Evolutionary conservation across 2,329 filamentous ascomycete genomes (phyloP), one percentile per base, ranked within the genome.

Genomic region (Stromatinia cepivora): DNA sequence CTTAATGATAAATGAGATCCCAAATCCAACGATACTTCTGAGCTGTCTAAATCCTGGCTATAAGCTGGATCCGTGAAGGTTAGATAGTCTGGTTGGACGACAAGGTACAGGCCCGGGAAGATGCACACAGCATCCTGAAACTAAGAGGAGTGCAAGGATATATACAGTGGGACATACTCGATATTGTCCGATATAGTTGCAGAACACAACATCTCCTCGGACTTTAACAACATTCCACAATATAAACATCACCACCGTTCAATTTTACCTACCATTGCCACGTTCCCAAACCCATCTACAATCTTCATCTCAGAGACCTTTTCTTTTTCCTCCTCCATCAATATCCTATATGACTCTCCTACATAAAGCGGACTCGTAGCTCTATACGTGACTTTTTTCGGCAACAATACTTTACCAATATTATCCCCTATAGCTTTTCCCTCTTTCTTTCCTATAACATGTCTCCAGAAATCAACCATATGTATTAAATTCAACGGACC

Each of bases 401-500:
- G 83, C 3, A 82, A 71, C 2, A 57, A 13, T 0, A 34, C 7
- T 2, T 15, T n/a, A 28, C 15, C 31, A 25, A 39, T 31, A 17
- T 36, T 9, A 25, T 25, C 36, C 36, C 13, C 11, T 17, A 15
- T 48, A 48, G 13, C 22, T n/a, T 36, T 36, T 11, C 8, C 31
- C n/a, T 58, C 34, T 9, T 3, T 77, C 64, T 39, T 77, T 75
- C 6, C 63, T 28, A 71, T 64, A n/a, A 72, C 31, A 72, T 91
- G 85, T n/a, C 83, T 79, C 80, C 87, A 88, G 67, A 94, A 83
- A 66, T 91, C 87, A 22, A 94, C 80, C 76, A 96, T 86, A 52
- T 90, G 84, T 15, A 92, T 90, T 34, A 94, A 82, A 46, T 90
- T 91, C 71, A 97, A 80, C 1, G 93, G 92, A 0, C 92, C 93